phyloP scores from a whole-genome alignment of 768 basidiomycete species.

The Tricholoma flavovirens region DNA sequence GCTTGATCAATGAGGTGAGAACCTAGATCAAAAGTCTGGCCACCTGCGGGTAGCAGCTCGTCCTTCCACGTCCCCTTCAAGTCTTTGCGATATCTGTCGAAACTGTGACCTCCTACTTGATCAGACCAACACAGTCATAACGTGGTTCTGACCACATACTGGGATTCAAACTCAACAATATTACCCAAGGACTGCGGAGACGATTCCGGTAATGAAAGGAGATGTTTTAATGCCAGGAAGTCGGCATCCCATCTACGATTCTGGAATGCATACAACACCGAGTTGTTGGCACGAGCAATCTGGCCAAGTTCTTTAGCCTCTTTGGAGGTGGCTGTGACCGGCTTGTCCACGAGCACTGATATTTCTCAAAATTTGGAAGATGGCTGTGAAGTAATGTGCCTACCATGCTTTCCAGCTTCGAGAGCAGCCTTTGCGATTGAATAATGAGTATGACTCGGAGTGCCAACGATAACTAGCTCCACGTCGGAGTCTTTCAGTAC shows the following conservation, averaged over 20 bases:
- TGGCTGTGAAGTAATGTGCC: background rate
- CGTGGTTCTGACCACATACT: constrained; percentile 37
- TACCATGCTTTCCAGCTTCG: constrained; percentile 70
- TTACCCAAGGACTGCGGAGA: constrained; percentile 53
- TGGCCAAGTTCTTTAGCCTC: constrained; percentile 57
- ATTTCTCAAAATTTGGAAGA: background rate
- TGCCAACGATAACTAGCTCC: constrained; percentile 64
- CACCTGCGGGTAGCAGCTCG: constrained; percentile 50
- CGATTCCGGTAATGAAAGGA: constrained; percentile 48
- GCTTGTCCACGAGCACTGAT: constrained; percentile 76
- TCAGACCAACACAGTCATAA: background rate
- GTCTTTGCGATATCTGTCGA: constrained; percentile 65
- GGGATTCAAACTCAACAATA: constrained; percentile 69
- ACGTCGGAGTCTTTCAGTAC: constrained; percentile 59
- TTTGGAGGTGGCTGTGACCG: constrained; percentile 53
- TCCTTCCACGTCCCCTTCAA: constrained; percentile 82
- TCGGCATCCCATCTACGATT: constrained; percentile 79
- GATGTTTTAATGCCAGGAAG: constrained; percentile 57
- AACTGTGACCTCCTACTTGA: constrained; percentile 34
- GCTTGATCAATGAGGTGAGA: constrained; percentile 78
- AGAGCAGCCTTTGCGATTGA: constrained; percentile 57
- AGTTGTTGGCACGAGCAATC: constrained; percentile 52
- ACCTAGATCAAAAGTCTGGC: constrained; percentile 73
- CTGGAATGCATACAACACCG: constrained; percentile 68
- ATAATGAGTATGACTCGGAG: constrained; percentile 74